Percentiles rank a stretch among this genome's conserved stretches.
phyloP scores from a whole-genome alignment of 2,329 filamentous ascomycete genomes.

The Colletotrichum kahawae region DNA sequence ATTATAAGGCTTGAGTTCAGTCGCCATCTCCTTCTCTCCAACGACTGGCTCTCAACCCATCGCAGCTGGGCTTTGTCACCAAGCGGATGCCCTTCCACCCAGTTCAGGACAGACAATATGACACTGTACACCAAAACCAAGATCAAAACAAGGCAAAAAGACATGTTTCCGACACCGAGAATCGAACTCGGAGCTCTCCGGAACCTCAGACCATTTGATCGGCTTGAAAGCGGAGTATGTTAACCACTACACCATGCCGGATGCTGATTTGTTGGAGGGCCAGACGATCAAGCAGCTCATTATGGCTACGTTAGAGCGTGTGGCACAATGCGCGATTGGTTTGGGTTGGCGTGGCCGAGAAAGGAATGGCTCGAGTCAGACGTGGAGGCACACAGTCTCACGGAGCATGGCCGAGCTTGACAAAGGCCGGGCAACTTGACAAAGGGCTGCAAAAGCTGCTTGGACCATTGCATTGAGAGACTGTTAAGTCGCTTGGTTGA shows the following conservation, averaged over 20 bases:
- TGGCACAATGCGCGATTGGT: not conserved
- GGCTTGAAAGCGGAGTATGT: conserved; percentile 16
- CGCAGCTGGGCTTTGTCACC: not conserved
- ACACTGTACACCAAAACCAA: not conserved
- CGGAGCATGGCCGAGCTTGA: not conserved
- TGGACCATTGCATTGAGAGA: not conserved
- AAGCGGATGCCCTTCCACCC: not conserved
- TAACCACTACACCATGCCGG: conserved; percentile 12
- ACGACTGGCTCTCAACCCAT: not conserved
- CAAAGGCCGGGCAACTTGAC: not conserved
- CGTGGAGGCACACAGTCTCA: not conserved
- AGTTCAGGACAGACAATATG: not conserved
- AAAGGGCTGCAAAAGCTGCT: not conserved
- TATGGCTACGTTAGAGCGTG: not conserved
- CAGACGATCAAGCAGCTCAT: not conserved
- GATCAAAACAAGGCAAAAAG: not conserved
- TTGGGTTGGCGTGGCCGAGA: not conserved
- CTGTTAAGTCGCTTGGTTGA: not conserved
- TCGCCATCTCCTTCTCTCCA: not conserved
- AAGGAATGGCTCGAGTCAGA: not conserved
- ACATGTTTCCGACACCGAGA: not conserved
- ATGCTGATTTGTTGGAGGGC: not conserved
- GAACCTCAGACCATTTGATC: not conserved
- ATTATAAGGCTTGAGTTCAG: not conserved
- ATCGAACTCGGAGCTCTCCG: conserved; percentile 15